phyloP scores from a whole-genome alignment of 2,329 filamentous ascomycete species.

The Cordyceps javanica region DNA sequence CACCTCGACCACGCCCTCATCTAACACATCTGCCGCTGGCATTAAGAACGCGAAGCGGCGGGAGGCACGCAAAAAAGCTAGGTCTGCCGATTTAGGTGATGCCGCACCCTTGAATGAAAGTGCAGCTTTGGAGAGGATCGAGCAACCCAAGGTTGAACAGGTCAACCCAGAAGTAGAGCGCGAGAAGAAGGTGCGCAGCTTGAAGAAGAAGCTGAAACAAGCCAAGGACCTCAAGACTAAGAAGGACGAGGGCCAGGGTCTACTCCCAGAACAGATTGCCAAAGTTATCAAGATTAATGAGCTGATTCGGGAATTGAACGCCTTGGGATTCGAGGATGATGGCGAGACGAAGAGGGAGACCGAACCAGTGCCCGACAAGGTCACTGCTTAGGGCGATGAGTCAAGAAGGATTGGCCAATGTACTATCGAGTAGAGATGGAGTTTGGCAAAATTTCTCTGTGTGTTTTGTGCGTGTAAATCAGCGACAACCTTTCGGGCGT shows the following conservation, averaged over 20 bases:
- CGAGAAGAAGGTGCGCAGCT: conserved; percentile 86
- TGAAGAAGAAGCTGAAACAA: conserved; percentile 93
- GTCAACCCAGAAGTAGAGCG: conserved; percentile 68
- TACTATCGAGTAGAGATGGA: background rate
- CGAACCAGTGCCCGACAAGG: background rate
- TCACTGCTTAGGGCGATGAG: background rate
- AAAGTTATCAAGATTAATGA: conserved; percentile 98
- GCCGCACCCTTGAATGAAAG: conserved; percentile 22
- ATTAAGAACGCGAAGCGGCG: conserved; percentile 83
- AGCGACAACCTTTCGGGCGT: background rate
- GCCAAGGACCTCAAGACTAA: conserved; percentile 85
- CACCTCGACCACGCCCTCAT: background rate
- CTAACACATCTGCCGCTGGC: conserved; percentile 35
- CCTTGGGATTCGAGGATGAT: conserved; percentile 75
- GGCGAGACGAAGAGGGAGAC: conserved; percentile 49
- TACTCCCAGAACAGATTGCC: conserved; percentile 91
- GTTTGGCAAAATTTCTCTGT: conserved; percentile 3
- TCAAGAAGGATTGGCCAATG: background rate
- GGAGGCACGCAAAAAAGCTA: conserved; percentile 51
- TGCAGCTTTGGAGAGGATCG: conserved; percentile 48
- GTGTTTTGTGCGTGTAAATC: background rate
- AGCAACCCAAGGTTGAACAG: conserved; percentile 32
- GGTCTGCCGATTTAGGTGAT: conserved; percentile 40
- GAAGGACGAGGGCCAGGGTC: conserved; percentile 75
- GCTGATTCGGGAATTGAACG: conserved; percentile 79